Conservation (phyloP, 441 rosid genomes). For the Pelargonium cotyledonis region DNA sequence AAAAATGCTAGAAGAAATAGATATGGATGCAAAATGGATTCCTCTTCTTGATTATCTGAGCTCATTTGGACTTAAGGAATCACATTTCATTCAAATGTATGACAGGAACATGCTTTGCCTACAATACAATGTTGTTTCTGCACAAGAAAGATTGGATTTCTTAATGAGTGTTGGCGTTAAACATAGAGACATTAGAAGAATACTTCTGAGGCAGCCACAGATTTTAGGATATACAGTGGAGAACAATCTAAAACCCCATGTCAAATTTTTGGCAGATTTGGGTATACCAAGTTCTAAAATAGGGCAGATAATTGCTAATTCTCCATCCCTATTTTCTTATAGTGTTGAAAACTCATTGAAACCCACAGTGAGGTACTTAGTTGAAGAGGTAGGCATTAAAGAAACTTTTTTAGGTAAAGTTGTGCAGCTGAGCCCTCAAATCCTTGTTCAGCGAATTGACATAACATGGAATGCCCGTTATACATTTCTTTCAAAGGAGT, state of each 20-base stretch:
- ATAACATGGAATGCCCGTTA: slow-evolving; percentile 86
- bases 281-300: slow-evolving; percentile 74
- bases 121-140: slow-evolving; percentile 66
- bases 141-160: slow-evolving; percentile 78
- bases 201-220: slow-evolving; percentile 86
- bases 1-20: slow-evolving; percentile 57
- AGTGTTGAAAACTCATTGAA: slow-evolving; percentile 83
- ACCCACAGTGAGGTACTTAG: slow-evolving; percentile 82
- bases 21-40: slow-evolving; percentile 64
- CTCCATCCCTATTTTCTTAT: slow-evolving; percentile 79
- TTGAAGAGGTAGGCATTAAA: slow-evolving; percentile 87
- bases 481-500: slow-evolving; percentile 75
- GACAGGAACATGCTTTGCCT: slow-evolving; percentile 84
- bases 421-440: slow-evolving; percentile 90
- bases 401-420: slow-evolving; percentile 74
- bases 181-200: slow-evolving; percentile 70
- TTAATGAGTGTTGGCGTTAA: slow-evolving; percentile 80
- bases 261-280: slow-evolving; percentile 61
- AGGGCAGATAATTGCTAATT: slow-evolving; percentile 70
- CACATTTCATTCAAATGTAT: slow-evolving; percentile 80
- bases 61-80: slow-evolving; percentile 73
- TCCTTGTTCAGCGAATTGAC: slow-evolving; percentile 86
- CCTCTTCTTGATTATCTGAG: slow-evolving; percentile 79
- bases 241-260: slow-evolving; percentile 71
- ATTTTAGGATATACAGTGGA: slow-evolving; percentile 80